Conservation (phyloP, 768 basidiomycete genomes). For the Phylloporus sp. region DNA sequence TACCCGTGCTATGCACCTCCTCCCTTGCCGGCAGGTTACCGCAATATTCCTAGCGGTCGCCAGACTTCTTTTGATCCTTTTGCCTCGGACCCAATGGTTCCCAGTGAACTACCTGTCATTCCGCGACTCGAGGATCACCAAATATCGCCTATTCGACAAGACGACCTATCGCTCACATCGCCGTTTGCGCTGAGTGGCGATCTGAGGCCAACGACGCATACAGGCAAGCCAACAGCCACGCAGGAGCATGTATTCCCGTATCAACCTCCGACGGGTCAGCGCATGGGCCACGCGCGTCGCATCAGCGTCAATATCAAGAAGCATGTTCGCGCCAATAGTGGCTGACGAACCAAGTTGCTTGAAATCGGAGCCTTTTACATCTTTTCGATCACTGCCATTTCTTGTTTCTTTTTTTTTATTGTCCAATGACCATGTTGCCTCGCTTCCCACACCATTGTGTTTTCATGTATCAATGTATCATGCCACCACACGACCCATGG, state of each 20-base stretch:
- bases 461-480: background rate
- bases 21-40: background rate
- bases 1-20: slow-evolving; percentile 12
- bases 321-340: slow-evolving; percentile 4
- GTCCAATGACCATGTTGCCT: background rate
- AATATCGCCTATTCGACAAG: background rate
- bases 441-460: background rate
- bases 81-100: slow-evolving; percentile 12
- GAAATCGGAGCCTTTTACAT: background rate
- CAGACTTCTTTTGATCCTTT: slow-evolving; percentile 20
- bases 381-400: background rate
- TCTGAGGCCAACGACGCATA: background rate
- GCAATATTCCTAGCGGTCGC: background rate
- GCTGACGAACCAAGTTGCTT: slow-evolving; percentile 10
- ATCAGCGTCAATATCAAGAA: slow-evolving; percentile 37
- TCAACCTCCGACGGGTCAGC: slow-evolving; percentile 28
- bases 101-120: slow-evolving; percentile 11
- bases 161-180: background rate
- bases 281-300: slow-evolving; percentile 36
- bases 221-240: background rate
- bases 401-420: background rate
- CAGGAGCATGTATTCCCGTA: slow-evolving; percentile 28
- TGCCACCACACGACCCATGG: background rate
- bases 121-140: slow-evolving; percentile 6
- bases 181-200: background rate